Base-by-base conservation (phyloP, 2,329 filamentous ascomycete genomes). In the Curvularia hawaiiensis region DNA sequence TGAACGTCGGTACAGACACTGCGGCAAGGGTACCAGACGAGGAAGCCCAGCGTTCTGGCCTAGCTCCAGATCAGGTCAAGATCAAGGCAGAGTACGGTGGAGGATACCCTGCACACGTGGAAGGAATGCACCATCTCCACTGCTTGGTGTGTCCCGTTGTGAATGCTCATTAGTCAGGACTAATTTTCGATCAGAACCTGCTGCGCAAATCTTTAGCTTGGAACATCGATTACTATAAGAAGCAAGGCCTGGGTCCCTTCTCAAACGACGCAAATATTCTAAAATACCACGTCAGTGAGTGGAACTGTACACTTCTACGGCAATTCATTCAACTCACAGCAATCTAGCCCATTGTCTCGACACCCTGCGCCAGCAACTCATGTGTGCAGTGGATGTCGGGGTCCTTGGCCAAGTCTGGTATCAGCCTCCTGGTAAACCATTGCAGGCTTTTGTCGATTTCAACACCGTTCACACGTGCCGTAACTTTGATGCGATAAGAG, bases 381-480 rank as follows among this genome's bases (percentile, higher is more conserved):
- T 88, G 84, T 88, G 86, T 69, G 84, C 82, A 26, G 77, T 83
- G 38, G 86, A 88, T 61, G 81, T 84, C 1, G 85, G 80, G 0
- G 80, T 88, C 0, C 76, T 88, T 0, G 85, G 85, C 8, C 85
- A 88, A 63, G 80, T 88, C 1, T 88, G 86, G 85, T 81, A 81
- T 11, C 76, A 84, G 47, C 72, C 74, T 28, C 79, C 84, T 1
- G 64, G 77, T 1, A 71, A 77, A 9, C 79, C 81, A 0, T 78
- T 84, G 0, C 73, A 76, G 43, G 80, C 85, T 0, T 88, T 85
- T 60, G 83, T 85, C 1, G 85, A 88, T 67, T 88, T 88, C 72
- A 85, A 86, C 61, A 87, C 85, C 0, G 75, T 78, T 46, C 86
- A 88, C 64, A 79, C 76, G 45, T 88, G 86, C 68, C 80, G 84